These are phyloP conservation scores for Daedaleopsis nitida DNA, from an alignment of 768 basidiomycete species.

Conservation along the genomic window DNA sequence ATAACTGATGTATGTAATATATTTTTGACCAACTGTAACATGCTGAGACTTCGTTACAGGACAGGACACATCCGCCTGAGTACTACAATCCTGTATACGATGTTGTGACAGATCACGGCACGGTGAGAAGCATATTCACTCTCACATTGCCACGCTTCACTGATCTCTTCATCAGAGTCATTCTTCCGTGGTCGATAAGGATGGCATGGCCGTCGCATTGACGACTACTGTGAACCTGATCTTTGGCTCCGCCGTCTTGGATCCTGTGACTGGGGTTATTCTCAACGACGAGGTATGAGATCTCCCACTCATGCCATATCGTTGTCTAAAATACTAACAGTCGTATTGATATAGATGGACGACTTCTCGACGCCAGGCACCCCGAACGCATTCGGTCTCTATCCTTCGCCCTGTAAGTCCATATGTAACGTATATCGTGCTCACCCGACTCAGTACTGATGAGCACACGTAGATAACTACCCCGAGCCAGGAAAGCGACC, in stretches of 20 bases:
- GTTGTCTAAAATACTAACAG: background rate
- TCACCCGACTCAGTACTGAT: background rate
- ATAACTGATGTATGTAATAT: slow-evolving; percentile 76
- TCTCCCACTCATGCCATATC: too few relatives aligned
- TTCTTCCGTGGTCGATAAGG: slow-evolving; percentile 76
- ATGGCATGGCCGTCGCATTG: slow-evolving; percentile 84
- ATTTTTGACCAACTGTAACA: background rate
- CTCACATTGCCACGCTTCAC: background rate
- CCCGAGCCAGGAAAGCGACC: slow-evolving; percentile 89
- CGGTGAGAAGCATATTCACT: slow-evolving; percentile 47
- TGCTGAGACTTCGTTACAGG: slow-evolving; percentile 43
- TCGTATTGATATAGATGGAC: slow-evolving; percentile 78
- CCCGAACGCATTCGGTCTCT: slow-evolving; percentile 84
- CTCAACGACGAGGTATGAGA: slow-evolving; percentile 78
- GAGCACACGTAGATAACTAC: slow-evolving; percentile 67
- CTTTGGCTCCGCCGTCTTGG: slow-evolving; percentile 88
- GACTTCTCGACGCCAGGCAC: slow-evolving; percentile 88
- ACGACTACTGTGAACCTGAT: slow-evolving; percentile 90
- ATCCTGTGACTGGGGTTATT: slow-evolving; percentile 84
- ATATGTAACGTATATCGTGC: background rate
- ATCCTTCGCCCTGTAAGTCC: slow-evolving; percentile 74
- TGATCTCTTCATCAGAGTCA: slow-evolving; percentile 60
- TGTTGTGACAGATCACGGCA: slow-evolving; percentile 81
- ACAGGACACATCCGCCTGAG: slow-evolving; percentile 73
- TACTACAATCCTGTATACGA: slow-evolving; percentile 89